A percentile compares a stretch with the other conserved stretches of the same genome.
Conservation (phyloP, 2,329 filamentous ascomycete genomes). For the Thielaviopsis euricoi region DNA sequence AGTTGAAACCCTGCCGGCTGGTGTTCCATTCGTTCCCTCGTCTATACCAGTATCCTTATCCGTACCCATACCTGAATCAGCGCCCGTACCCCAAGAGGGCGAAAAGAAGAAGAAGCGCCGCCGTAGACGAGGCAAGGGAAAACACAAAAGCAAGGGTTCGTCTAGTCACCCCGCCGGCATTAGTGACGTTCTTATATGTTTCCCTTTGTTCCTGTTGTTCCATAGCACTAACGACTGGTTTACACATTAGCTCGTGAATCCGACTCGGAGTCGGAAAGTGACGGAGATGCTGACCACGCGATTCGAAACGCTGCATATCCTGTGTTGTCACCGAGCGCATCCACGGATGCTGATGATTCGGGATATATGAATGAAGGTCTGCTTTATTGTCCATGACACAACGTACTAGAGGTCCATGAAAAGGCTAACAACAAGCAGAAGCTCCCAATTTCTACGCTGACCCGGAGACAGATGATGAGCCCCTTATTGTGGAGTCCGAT, state of each 20-base stretch:
- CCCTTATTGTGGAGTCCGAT: slow-evolving; percentile 1
- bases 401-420: too few species aligned
- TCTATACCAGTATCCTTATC: too few species aligned
- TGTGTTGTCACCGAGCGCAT: not conserved
- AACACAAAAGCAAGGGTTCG: not conserved
- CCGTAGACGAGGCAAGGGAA: slow-evolving; percentile 5
- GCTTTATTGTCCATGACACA: too few species aligned
- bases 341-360: not conserved
- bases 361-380: not conserved
- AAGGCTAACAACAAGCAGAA: not conserved
- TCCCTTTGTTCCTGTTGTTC: not conserved
- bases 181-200: not conserved
- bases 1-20: not conserved
- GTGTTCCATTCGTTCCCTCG: too few species aligned
- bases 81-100: not conserved
- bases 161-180: not conserved
- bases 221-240: not conserved
- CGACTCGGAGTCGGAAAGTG: not conserved
- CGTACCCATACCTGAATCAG: too few species aligned
- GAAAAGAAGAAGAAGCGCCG: slow-evolving; percentile 1
- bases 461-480: not conserved
- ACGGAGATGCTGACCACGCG: not conserved
- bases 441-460: not conserved
- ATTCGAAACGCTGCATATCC: not conserved
- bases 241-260: not conserved